Base-by-base conservation (phyloP, 148 eudicot genomes). In the Nepenthes mirabilis region DNA sequence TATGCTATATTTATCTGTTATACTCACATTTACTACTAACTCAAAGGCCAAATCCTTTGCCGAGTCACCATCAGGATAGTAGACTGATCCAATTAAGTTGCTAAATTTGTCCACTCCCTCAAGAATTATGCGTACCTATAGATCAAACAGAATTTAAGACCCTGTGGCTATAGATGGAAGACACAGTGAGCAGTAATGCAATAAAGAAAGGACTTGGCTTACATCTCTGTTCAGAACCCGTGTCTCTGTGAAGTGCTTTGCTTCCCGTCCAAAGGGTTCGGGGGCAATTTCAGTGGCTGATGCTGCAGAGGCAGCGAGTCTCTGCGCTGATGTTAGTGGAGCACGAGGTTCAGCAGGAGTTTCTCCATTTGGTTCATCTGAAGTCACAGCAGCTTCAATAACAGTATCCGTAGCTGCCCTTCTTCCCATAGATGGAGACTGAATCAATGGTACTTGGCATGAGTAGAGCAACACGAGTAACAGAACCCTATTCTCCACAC, bases 141-240 rank as follows among this genome's bases (percentile, higher is more conserved):
- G 45, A 61, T 53, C 65, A 37, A 70, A 2, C 36, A 45, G 47
- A 60, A 52, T 66, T 23, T 57, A 35, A 53, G 47, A 14, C 13
- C 56, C 52, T 13, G 35, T 64, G 59, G 33, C 55, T 6, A 49
- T 49, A 61, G 7, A 36, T 34, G 35, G 34, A 36, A 23, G 52
- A 13, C n/a, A 11, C 11, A 34, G 8, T 37, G 36, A 37, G 36
- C 36, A 58, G 36, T 37, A 43, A 57, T 11, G 59, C 56, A 33
- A 54, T 58, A 68, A 5, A 49, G 23, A 33, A 60, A 40, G n/a
- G 11, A 32, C 35, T n/a, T 37, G 11, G 48, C 83, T 79, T 69
- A 94, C 99, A 64, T 94, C 95, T 89, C 95, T 89, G 72, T 87
- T 76, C 65, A 94, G 61, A 52, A 85, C 90, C 74, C 87, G 99